Evolutionary conservation across 805 yeast genomes (phyloP).

Genomic region (Starmerella khaoyaiensis): DNA sequence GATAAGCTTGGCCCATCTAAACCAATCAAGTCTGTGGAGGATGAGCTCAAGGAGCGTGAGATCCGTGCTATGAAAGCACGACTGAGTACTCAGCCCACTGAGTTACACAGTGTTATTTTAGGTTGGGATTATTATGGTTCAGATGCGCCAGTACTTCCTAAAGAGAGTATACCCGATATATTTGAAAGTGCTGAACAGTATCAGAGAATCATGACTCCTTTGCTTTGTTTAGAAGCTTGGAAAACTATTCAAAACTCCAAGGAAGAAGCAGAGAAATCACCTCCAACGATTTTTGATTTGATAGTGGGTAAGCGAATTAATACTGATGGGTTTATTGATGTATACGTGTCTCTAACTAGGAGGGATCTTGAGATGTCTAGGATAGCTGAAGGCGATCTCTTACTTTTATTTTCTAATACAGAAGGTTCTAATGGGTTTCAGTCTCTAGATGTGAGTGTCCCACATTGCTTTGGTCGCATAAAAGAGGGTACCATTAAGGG

Average conservation of each 20-base stretch:
- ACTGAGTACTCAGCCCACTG: slow-evolving; percentile 61
- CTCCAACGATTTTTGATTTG: slow-evolving; percentile 48
- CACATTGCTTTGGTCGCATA: slow-evolving; percentile 68
- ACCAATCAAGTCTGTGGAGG: background rate
- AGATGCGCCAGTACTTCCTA: slow-evolving; percentile 34
- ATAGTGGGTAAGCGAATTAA: slow-evolving; percentile 68
- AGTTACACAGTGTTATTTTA: slow-evolving; percentile 56
- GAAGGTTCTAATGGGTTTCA: slow-evolving; percentile 39
- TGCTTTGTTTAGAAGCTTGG: slow-evolving; percentile 85
- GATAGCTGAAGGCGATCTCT: slow-evolving; percentile 62
- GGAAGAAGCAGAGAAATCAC: slow-evolving; percentile 32
- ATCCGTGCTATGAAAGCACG: slow-evolving; percentile 70
- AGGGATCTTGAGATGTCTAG: slow-evolving; percentile 38
- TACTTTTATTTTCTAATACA: too few relatives aligned
- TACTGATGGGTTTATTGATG: slow-evolving; percentile 77
- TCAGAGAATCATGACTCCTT: slow-evolving; percentile 57
- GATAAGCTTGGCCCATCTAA: background rate
- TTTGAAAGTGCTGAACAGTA: slow-evolving; percentile 56
- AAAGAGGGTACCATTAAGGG: slow-evolving; percentile 33
- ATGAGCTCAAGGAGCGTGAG: slow-evolving; percentile 36
- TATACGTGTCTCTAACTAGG: slow-evolving; percentile 58
- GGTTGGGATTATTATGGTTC: slow-evolving; percentile 65
- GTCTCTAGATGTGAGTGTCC: slow-evolving; percentile 15
- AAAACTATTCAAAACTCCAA: slow-evolving; percentile 69
- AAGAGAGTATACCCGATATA: slow-evolving; percentile 40